Evolutionary conservation across 305 asterid species (phyloP), one percentile per base, ranked within the genome.

Genomic region (Plantago coronopus): DNA sequence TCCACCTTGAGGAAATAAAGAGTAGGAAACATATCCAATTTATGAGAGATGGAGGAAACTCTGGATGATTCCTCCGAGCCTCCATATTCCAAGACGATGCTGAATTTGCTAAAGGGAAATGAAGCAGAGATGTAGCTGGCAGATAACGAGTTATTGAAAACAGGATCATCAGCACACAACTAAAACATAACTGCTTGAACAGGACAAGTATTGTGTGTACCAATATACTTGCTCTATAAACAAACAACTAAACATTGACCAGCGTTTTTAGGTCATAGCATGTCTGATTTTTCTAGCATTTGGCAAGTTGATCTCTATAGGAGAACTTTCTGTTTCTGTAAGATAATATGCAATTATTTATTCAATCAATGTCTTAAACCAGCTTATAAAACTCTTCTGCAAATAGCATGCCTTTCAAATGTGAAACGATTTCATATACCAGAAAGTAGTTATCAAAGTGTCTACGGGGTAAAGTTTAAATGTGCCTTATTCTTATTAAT

Each of bases 1-100:
- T 81, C 85, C 76, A 84, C 81, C 77, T 74, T 79, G 77, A 84
- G 77, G 72, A 84, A 84, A 79, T 79, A 66, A 68, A 84, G 78
- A 65, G 68, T 57, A 49, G 83, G 81, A 59, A 70, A 70, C 51
- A 63, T 48, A 57, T 70, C 76, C 53, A 64, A 62, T 64, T 68
- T 64, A 1, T 76, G 64, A 62, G 64, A 72, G 72, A 72, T 69
- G 68, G 82, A 61, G 56, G 81, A 78, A 64, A 84, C 71, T 67
- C 79, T 78, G 63, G 93, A 75, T 57, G 76, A 78, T 74, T 56
- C 74, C 62, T 69, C 63, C 20, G 85, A 60, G 72, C 86, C 93
- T 49, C 93, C 93, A 78, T 84, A 81, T 76, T 84, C 93, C 86
- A 84, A 65, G 72, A 84, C 73, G 65, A 64, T 54, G 62, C 75